phyloP scores from a whole-genome alignment of 2,329 filamentous ascomycete species.

The Alternaria consortialis region DNA sequence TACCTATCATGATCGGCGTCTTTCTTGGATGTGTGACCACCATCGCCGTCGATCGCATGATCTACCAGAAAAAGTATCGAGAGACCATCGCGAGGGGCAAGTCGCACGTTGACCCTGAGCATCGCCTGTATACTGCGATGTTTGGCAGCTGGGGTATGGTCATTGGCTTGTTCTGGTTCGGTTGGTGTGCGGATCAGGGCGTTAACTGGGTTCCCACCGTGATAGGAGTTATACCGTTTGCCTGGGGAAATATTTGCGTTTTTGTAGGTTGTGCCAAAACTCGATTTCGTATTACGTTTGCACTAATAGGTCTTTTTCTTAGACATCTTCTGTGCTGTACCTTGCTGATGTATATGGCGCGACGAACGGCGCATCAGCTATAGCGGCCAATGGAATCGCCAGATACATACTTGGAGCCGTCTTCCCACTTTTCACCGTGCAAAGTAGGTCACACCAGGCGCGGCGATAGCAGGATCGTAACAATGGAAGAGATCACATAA shows the following conservation, averaged over 20 bases:
- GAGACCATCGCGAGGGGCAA: constrained; percentile 38
- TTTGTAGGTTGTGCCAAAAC: constrained; percentile 59
- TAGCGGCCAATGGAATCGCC: constrained; percentile 52
- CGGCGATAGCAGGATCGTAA: neutral
- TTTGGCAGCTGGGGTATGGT: constrained; percentile 64
- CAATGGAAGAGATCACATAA: neutral
- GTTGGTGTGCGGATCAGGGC: constrained; percentile 61
- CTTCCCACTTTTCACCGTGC: constrained; percentile 50
- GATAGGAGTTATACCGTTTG: constrained; percentile 64
- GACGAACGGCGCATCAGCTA: constrained; percentile 45
- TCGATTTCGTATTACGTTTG: neutral
- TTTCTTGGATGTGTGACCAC: constrained; percentile 37
- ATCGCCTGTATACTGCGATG: constrained; percentile 68
- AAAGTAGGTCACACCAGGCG: constrained; percentile 34
- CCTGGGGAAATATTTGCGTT: constrained; percentile 68
- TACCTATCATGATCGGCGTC: constrained; percentile 47
- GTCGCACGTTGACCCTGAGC: constrained; percentile 59
- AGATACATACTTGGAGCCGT: constrained; percentile 49
- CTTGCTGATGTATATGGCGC: constrained; percentile 46
- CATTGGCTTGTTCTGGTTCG: constrained; percentile 67
- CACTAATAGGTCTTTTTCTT: neutral
- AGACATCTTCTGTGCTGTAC: constrained; percentile 42
- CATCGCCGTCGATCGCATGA: constrained; percentile 46
- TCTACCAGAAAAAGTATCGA: constrained; percentile 49
- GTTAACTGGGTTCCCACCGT: constrained; percentile 61